Conservation (phyloP, 2,329 filamentous ascomycete species). For the Aschersonia sp. region DNA sequence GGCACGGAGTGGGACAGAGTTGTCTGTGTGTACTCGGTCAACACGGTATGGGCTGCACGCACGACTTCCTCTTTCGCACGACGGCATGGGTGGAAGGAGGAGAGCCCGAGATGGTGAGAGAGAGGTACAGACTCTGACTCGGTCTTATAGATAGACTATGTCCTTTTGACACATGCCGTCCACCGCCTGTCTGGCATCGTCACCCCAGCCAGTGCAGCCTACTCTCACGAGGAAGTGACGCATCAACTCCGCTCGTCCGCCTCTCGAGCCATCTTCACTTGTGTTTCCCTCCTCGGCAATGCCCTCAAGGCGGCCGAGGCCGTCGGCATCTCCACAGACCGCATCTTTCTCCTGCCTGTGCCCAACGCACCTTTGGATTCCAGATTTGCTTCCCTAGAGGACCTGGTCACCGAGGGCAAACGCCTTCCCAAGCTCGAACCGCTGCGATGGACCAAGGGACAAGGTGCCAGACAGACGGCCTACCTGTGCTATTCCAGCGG, state of each 20-base stretch:
- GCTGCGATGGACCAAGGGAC: slow-evolving; percentile 46
- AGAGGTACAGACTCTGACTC: not conserved
- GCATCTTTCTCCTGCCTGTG: slow-evolving; percentile 56
- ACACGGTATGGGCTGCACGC: slow-evolving; percentile 39
- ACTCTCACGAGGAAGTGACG: slow-evolving; percentile 53
- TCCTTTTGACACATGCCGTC: slow-evolving; percentile 58
- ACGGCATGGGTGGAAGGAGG: too few relatives aligned
- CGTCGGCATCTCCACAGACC: slow-evolving; percentile 45
- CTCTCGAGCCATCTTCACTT: slow-evolving; percentile 60
- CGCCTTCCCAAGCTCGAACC: slow-evolving; percentile 36
- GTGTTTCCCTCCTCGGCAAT: slow-evolving; percentile 47
- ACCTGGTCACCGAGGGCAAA: slow-evolving; percentile 48
- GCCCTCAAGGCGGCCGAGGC: slow-evolving; percentile 51
- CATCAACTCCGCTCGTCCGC: slow-evolving; percentile 58
- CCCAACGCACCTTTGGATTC: slow-evolving; percentile 37
- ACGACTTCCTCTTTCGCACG: not conserved
- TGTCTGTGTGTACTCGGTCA: slow-evolving; percentile 62
- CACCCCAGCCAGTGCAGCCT: slow-evolving; percentile 62
- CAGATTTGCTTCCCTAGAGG: slow-evolving; percentile 49
- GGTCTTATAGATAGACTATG: slow-evolving; percentile 49
- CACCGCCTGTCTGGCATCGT: slow-evolving; percentile 63
- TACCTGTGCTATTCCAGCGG: slow-evolving; percentile 73
- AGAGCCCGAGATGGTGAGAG: too few relatives aligned
- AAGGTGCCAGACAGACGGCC: slow-evolving; percentile 53
- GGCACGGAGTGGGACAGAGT: slow-evolving; percentile 75